A percentile compares a stretch with the other conserved stretches of the same genome.
phyloP scores from a whole-genome alignment of 352 stramenopile species.

The Elongisporangium prolatum region DNA sequence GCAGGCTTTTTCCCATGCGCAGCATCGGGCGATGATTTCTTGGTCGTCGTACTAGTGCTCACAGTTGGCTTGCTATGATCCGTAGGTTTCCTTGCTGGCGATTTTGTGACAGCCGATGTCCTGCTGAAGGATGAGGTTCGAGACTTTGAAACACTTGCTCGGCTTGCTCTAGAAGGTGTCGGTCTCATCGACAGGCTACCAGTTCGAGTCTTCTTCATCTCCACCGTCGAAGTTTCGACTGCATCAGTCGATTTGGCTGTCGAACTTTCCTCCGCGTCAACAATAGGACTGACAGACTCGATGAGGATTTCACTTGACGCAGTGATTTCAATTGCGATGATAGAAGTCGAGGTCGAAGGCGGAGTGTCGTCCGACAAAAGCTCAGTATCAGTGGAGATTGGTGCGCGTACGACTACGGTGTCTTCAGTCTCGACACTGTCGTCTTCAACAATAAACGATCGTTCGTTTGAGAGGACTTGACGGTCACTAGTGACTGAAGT shows the following conservation, averaged over 20 bases:
- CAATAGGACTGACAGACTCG: neutral
- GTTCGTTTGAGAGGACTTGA: conserved; percentile 60
- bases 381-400: conserved; percentile 38
- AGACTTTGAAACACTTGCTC: neutral
- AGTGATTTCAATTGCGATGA: conserved; percentile 6
- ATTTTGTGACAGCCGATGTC: neutral
- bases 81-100: neutral
- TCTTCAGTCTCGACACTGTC: conserved; percentile 57
- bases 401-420: conserved; percentile 54
- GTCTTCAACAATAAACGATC: conserved; percentile 62
- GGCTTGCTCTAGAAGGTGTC: neutral
- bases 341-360: neutral
- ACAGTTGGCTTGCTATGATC: neutral
- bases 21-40: neutral
- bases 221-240: conserved; percentile 8
- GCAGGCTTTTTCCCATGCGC: neutral
- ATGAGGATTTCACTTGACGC: neutral
- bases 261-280: neutral
- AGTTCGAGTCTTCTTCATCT: neutral
- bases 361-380: conserved; percentile 7
- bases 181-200: neutral
- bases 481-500: conserved; percentile 12
- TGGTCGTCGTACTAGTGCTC: no score
- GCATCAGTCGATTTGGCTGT: conserved; percentile 14
- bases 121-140: neutral